Conservation (phyloP, 73 alveolate genomes). For the Paramecium octaurelia region DNA sequence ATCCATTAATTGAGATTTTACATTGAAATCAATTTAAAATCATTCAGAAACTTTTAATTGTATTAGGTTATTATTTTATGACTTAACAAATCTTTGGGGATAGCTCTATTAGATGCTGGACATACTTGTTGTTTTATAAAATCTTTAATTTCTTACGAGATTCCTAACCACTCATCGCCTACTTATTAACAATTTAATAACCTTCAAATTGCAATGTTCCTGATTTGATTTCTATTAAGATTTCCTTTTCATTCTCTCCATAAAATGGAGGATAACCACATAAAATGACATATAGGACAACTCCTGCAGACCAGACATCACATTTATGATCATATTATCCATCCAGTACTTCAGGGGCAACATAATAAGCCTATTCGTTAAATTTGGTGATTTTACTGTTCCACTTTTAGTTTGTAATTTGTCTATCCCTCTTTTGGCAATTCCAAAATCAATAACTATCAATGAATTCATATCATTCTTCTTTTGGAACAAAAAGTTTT, state of each 20-base stretch:
- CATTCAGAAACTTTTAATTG: not conserved
- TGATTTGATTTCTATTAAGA: not conserved
- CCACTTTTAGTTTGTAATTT: constrained; percentile 36
- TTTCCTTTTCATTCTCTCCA: constrained; percentile 42
- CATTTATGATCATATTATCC: constrained; percentile 11
- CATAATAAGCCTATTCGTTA: not conserved
- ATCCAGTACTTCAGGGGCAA: constrained; percentile 39
- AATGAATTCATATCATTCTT: not conserved
- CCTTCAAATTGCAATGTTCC: not conserved
- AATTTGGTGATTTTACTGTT: not conserved
- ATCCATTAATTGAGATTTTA: not conserved
- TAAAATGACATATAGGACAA: not conserved
- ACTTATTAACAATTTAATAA: not conserved
- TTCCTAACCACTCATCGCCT: constrained; percentile 37
- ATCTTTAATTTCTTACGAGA: constrained; percentile 28
- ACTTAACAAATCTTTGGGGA: not conserved
- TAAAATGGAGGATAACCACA: constrained; percentile 42
- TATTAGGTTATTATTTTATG: not conserved
- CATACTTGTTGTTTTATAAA: not conserved
- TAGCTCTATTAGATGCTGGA: not conserved
- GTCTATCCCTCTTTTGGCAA: not conserved
- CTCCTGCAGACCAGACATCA: constrained; percentile 50
- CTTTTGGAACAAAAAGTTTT: not conserved
- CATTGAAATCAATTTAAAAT: not conserved
- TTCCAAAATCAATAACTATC: constrained; percentile 17